These are phyloP conservation scores for Amanita thiersii DNA, from an alignment of 768 basidiomycete genomes.

Conservation along the genomic window DNA sequence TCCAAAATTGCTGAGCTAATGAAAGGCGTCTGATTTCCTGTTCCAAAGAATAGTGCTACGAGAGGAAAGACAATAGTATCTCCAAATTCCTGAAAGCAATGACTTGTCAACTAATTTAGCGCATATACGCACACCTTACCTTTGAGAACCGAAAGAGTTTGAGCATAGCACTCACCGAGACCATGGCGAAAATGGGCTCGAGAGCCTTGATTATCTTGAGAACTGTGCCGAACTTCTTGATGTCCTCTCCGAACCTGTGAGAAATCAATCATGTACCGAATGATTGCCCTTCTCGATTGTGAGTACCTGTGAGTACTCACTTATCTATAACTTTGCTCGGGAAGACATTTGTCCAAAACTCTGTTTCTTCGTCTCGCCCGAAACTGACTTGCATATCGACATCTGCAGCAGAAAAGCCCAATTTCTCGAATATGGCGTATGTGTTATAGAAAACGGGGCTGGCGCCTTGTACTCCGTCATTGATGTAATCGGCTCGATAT, in stretches of 20 bases:
- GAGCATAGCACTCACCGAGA: constrained; percentile 21
- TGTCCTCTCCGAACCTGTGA: constrained; percentile 18
- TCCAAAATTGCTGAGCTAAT: constrained; percentile 24
- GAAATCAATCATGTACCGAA: not conserved
- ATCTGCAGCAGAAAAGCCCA: constrained; percentile 20
- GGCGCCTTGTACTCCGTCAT: constrained; percentile 25
- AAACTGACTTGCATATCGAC: constrained; percentile 25
- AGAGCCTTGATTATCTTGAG: constrained; percentile 21
- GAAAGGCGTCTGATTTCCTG: constrained; percentile 25
- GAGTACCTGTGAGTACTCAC: constrained; percentile 11
- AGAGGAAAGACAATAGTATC: constrained; percentile 23
- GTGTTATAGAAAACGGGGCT: constrained; percentile 23
- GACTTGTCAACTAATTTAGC: not conserved
- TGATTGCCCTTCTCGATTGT: too few relatives aligned
- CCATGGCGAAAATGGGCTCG: constrained; percentile 21
- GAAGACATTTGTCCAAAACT: constrained; percentile 24
- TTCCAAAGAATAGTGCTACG: constrained; percentile 24
- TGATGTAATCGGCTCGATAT: constrained; percentile 23
- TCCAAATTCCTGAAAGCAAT: constrained; percentile 17
- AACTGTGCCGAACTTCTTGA: constrained; percentile 22
- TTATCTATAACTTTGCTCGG: constrained; percentile 22
- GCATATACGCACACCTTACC: constrained; percentile 8
- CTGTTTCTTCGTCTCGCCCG: constrained; percentile 18
- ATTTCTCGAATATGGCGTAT: constrained; percentile 22
- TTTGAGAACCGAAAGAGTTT: constrained; percentile 23